These are phyloP conservation scores for Sarocladium oryzae DNA, from an alignment of 2,329 filamentous ascomycete species.

Conservation along the genomic window DNA sequence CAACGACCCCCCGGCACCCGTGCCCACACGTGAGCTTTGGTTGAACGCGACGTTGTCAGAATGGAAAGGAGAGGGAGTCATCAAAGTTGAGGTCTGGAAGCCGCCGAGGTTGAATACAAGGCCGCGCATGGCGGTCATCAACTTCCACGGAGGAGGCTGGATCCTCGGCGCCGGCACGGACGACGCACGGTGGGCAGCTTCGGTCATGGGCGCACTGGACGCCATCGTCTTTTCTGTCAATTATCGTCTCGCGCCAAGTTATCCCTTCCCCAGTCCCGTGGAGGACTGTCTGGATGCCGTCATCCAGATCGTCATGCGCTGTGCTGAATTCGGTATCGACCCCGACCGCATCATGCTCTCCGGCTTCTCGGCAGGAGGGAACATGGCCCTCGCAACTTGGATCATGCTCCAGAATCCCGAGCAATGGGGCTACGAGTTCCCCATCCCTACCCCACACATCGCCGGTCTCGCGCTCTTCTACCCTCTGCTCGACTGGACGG, in stretches of 20 bases:
- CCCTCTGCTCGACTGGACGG: constrained; percentile 55
- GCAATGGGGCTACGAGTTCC: constrained; percentile 30
- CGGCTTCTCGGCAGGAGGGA: constrained; percentile 59
- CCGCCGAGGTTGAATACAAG: constrained; percentile 27
- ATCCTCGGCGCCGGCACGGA: constrained; percentile 56
- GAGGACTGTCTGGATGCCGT: constrained; percentile 61
- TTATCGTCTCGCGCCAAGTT: constrained; percentile 60
- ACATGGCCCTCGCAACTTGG: constrained; percentile 44
- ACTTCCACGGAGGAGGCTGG: constrained; percentile 64
- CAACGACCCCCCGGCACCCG: constrained; percentile 31
- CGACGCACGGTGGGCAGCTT: constrained; percentile 54
- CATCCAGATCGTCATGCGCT: constrained; percentile 51
- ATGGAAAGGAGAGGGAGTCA: constrained; percentile 29
- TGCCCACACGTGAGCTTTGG: constrained; percentile 31
- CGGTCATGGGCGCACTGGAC: constrained; percentile 43
- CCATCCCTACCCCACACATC: constrained; percentile 36
- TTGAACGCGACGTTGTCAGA: constrained; percentile 36
- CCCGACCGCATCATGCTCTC: constrained; percentile 48
- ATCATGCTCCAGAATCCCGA: constrained; percentile 37
- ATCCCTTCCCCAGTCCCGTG: constrained; percentile 57
- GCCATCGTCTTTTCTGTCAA: constrained; percentile 58
- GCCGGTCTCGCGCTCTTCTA: constrained; percentile 54
- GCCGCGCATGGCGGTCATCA: constrained; percentile 50
- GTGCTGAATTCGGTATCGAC: constrained; percentile 52
- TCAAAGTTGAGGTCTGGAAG: constrained; percentile 42